Base-by-base conservation (phyloP, 2,329 filamentous ascomycete species). In the Arachnopeziza araneosa region DNA sequence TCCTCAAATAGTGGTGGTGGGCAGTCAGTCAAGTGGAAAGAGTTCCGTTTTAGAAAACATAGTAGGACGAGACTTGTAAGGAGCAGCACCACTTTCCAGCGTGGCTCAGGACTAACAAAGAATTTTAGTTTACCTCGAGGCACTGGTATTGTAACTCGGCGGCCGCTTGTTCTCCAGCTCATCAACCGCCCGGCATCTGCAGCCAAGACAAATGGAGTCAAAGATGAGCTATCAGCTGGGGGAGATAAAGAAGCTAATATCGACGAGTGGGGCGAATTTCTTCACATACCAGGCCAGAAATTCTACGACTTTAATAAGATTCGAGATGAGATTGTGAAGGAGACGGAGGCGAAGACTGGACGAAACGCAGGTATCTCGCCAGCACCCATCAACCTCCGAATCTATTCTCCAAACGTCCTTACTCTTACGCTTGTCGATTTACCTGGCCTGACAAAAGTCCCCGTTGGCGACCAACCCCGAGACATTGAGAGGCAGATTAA, bases 21-120 rank as follows among this genome's bases (percentile, higher is more conserved):
- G 95, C 73, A 97, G 93, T 77, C 95, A 99, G 80, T 99, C 95
- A 22, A 97, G 93, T 76, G 95, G 95, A 79, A 99, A 99, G 87
- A 97, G 92, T 83, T 99, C 95, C 21, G 95, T 99, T 69, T 79
- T 99, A 72, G 95, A 99, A 78, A 99, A 99, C 74, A 99, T 99
- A 72, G 95, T 99, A 60, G 95, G 95, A 61, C 86, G 95, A 81
- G 95, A 99, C 79, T 99, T 99, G 93, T 98, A 83, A 80, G 91
- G 60, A 57, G 56, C 60, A 60, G 65, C 64, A 63, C 59, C 52
- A 57, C 55, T 59, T 66, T 64, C 70, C 69, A 52, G 23, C 19
- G 24, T n/a, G n/a, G 21, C 32, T 30, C 22, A 51, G 1, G 21
- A 24, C 49, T 57, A 57, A 57, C 17, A 17, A 5, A 32, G 17